Evolutionary conservation across 2,329 filamentous ascomycete species (phyloP).

Genomic region (Truncatella angustata): DNA sequence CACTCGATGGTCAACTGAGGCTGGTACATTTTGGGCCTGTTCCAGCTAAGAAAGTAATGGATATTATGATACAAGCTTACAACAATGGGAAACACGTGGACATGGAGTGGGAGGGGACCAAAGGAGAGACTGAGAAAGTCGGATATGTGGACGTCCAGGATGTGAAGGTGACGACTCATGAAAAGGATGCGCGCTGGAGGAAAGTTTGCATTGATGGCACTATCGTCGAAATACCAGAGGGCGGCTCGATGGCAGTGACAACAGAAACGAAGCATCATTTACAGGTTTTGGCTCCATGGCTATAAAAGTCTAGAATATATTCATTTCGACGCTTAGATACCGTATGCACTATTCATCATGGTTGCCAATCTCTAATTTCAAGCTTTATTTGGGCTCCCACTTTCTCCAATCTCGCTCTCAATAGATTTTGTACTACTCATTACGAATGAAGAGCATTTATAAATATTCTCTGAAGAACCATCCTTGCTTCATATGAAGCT

Average conservation of each 20-base stretch:
- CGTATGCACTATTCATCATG: too few species aligned
- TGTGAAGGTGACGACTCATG: constrained; percentile 63
- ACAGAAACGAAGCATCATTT: constrained; percentile 43
- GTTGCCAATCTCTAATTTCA: too few species aligned
- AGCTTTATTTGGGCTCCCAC: too few species aligned
- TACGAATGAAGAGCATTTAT: too few species aligned
- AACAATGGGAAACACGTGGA: constrained; percentile 54
- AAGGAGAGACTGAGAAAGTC: constrained; percentile 47
- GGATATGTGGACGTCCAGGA: constrained; percentile 70
- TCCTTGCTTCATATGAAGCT: too few species aligned
- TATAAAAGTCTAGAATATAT: too few species aligned
- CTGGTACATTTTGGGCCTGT: constrained; percentile 74
- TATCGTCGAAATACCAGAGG: constrained; percentile 70
- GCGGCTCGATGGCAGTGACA: constrained; percentile 68
- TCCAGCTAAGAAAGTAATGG: constrained; percentile 66
- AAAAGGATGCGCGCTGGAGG: constrained; percentile 73
- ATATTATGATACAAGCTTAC: constrained; percentile 70
- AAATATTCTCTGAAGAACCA: too few species aligned
- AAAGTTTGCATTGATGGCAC: constrained; percentile 90
- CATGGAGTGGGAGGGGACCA: constrained; percentile 39
- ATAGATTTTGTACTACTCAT: too few species aligned
- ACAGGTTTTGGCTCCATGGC: constrained; percentile 44
- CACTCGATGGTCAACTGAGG: constrained; percentile 68
- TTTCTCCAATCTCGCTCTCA: too few species aligned
- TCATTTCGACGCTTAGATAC: too few species aligned